Evolutionary conservation across 805 yeast species (phyloP).

Genomic region (Ogataea dorogensis): DNA sequence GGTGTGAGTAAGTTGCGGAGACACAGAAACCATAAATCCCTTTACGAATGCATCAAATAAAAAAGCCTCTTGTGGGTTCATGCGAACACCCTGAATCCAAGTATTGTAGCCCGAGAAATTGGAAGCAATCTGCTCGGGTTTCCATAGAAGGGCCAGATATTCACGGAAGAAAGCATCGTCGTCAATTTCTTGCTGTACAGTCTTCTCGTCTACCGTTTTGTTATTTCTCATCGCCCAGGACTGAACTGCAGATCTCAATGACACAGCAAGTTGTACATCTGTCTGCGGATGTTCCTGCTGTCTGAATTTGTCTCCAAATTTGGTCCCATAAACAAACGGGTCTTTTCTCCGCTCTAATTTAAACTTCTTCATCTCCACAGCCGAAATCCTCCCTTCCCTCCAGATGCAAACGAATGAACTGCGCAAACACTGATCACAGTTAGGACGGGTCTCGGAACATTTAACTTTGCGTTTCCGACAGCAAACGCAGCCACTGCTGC

Average conservation of each 20-base stretch:
- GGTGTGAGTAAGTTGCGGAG: slow-evolving; percentile 43
- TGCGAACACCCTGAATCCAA: slow-evolving; percentile 19
- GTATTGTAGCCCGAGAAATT: slow-evolving; percentile 16
- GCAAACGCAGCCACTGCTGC: slow-evolving; percentile 27
- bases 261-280: too few relatives aligned
- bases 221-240: not conserved
- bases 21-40: slow-evolving; percentile 41
- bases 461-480: slow-evolving; percentile 29
- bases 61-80: slow-evolving; percentile 21
- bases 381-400: slow-evolving; percentile 12
- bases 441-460: slow-evolving; percentile 25
- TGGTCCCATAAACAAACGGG: slow-evolving; percentile 15
- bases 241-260: too few relatives aligned
- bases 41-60: slow-evolving; percentile 38
- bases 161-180: slow-evolving; percentile 29
- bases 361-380: slow-evolving; percentile 15
- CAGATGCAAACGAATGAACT: slow-evolving; percentile 17
- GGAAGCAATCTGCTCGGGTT: slow-evolving; percentile 8
- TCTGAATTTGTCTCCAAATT: slow-evolving; percentile 5
- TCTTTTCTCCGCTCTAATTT: slow-evolving; percentile 6
- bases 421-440: slow-evolving; percentile 19
- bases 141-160: slow-evolving; percentile 17
- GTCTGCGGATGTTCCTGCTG: too few relatives aligned
- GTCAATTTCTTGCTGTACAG: slow-evolving; percentile 6
- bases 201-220: not conserved